Base-by-base conservation (phyloP, 78 protist species). In the Emiliania huxleyi region DNA sequence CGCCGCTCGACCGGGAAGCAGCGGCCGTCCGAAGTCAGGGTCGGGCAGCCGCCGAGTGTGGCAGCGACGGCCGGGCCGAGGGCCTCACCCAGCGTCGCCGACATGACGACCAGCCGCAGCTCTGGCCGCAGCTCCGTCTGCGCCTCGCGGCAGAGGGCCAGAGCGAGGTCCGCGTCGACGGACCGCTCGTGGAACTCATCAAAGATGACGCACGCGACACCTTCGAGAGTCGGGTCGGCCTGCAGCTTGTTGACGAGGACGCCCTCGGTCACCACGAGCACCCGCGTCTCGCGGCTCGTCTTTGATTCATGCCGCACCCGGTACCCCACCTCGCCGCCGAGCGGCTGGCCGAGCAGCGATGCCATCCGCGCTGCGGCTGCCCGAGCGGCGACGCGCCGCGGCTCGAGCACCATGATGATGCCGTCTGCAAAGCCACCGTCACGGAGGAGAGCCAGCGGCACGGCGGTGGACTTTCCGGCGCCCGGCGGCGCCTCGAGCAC, bases 161-260 rank as follows among this genome's bases (percentile, higher is more conserved):
- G 92, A 26, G 37, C 2, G 26, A 69, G 62, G 43, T 90, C 92
- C 22, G 69, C 84, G 35, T 90, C 69, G 84, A 69, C 29, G 5
- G 69, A 44, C 29, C 92, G 92, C 42, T 90, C 92, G 84, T 90
- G 92, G 43, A 90, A 62, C 84, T 90, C 92, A 42, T 90, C 92
- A 26, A 90, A n/a, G 56, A 56, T 44, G 45, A 90, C 84, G 69
- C 35, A 2, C 26, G 2, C 26, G 25, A 77, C 85, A 1, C 29
- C 5, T 18, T 15, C 35, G 44, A 77, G 85, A n/a, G 15, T 21
- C 43, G 85, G 29, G 85, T 77, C 85, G 40, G 12, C 29, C 19
- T 48, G 71, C 12, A 90, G 45, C 33, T 38, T 37, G 15, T 69
- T 56, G 40, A 45, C 19, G 33, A 90, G 45, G 33, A 90, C 26